Conservation (phyloP, 2,329 filamentous ascomycete genomes). For the Calonectria hongkongensis region DNA sequence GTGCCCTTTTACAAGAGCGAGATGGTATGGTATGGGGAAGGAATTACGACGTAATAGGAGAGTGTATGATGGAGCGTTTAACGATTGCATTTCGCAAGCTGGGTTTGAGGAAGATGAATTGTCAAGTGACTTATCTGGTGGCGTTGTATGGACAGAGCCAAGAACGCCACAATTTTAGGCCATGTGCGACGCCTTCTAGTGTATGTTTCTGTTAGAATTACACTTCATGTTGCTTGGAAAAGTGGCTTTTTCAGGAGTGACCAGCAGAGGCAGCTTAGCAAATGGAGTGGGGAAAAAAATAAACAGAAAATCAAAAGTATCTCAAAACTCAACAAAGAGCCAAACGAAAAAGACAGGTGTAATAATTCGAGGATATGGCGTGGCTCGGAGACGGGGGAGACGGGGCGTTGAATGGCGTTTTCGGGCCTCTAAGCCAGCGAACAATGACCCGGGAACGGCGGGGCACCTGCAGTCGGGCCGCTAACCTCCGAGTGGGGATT, state of each 20-base stretch:
- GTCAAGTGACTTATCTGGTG: not conserved
- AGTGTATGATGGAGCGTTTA: not conserved
- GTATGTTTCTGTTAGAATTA: not conserved
- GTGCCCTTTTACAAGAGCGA: not conserved
- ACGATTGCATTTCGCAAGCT: conserved; percentile 12
- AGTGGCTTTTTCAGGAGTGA: not conserved
- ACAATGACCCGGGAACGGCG: conserved; percentile 21
- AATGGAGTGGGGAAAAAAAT: not conserved
- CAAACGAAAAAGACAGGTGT: conserved; percentile 9
- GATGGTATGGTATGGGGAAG: not conserved
- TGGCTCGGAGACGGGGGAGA: conserved; percentile 10
- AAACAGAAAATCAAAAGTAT: not conserved
- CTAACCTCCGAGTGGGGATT: conserved; percentile 29
- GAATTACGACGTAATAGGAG: not conserved
- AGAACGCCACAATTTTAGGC: conserved; percentile 7
- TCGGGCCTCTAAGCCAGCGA: conserved; percentile 49
- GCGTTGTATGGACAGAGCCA: conserved; percentile 1
- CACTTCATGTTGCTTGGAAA: not conserved
- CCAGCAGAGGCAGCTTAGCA: not conserved
- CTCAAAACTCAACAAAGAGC: not conserved
- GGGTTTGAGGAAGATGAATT: not conserved
- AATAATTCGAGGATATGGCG: conserved; percentile 11
- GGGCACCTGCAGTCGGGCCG: conserved; percentile 36
- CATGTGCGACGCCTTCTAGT: not conserved
- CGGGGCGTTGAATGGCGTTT: conserved; percentile 40